Evolutionary conservation across 768 basidiomycete genomes (phyloP).

Genomic region (Coprinopsis sp.): DNA sequence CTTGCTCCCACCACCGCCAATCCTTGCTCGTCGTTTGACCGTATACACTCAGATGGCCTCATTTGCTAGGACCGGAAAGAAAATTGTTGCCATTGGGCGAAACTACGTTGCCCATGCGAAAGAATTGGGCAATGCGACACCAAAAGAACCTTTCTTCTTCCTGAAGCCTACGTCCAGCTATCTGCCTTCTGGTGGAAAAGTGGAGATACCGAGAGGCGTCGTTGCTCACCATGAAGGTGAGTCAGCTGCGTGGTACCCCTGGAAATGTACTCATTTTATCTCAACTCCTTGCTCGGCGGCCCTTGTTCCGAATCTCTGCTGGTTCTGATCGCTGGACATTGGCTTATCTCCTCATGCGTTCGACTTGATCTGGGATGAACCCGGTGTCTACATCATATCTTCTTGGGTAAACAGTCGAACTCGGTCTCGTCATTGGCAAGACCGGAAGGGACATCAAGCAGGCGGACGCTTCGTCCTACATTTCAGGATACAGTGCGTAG

Average conservation of each 20-base stretch:
- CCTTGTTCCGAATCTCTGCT: not conserved
- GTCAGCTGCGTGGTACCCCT: slow-evolving; percentile 7
- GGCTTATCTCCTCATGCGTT: not conserved
- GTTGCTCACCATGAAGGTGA: slow-evolving; percentile 88
- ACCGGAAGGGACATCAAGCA: slow-evolving; percentile 76
- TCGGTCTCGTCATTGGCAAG: slow-evolving; percentile 94
- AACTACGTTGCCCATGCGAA: slow-evolving; percentile 91
- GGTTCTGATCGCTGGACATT: not conserved
- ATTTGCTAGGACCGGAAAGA: slow-evolving; percentile 35
- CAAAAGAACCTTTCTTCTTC: slow-evolving; percentile 98
- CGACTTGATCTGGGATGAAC: not conserved
- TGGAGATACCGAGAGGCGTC: slow-evolving; percentile 85
- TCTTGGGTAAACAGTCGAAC: slow-evolving; percentile 65
- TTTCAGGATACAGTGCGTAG: slow-evolving; percentile 91
- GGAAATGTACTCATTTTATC: not conserved
- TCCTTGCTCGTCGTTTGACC: no score
- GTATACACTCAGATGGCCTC: no score
- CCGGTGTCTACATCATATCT: not conserved
- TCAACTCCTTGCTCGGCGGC: not conserved
- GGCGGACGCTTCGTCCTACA: slow-evolving; percentile 64
- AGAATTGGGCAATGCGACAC: slow-evolving; percentile 84
- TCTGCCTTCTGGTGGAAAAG: slow-evolving; percentile 63
- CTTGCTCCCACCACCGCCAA: no score
- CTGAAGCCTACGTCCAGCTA: slow-evolving; percentile 95
- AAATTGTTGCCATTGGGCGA: slow-evolving; percentile 95